These are phyloP conservation scores for Naganishia randhawae DNA, from an alignment of 768 basidiomycete species.

Conservation along the genomic window DNA sequence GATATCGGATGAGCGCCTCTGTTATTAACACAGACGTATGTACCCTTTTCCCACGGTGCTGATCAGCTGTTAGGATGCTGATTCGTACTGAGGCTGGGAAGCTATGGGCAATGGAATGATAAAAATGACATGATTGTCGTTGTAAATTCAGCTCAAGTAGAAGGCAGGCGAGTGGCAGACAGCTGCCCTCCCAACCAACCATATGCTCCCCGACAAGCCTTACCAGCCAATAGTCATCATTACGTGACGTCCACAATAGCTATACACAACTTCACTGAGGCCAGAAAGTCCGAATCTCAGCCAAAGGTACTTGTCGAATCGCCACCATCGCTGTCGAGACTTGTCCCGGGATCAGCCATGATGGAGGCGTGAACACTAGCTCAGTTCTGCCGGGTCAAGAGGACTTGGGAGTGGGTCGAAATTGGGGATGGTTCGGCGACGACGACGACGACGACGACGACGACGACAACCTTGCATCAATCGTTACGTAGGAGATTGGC, in stretches of 20 bases:
- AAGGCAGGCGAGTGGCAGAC: slow-evolving; percentile 45
- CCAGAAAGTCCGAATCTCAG: slow-evolving; percentile 61
- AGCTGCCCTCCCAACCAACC: background rate
- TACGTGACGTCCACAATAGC: too few relatives aligned
- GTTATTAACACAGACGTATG: too few relatives aligned
- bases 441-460: too few relatives aligned
- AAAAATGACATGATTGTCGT: slow-evolving; percentile 52
- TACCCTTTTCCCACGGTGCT: too few relatives aligned
- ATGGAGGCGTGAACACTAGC: slow-evolving; percentile 65
- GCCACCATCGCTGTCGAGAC: slow-evolving; percentile 66
- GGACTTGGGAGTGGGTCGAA: background rate
- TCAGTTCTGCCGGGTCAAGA: slow-evolving; percentile 57
- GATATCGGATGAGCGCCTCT: too few relatives aligned
- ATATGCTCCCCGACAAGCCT: background rate
- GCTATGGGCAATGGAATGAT: slow-evolving; percentile 51
- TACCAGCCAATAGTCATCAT: too few relatives aligned
- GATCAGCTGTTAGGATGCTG: too few relatives aligned
- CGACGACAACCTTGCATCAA: too few relatives aligned
- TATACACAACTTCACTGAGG: slow-evolving; percentile 53
- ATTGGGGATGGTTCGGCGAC: too few relatives aligned
- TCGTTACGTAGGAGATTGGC: too few relatives aligned
- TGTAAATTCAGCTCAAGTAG: slow-evolving; percentile 55
- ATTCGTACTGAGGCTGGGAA: slow-evolving; percentile 56
- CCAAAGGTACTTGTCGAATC: slow-evolving; percentile 58
- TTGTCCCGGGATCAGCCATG: slow-evolving; percentile 68